phyloP scores from a whole-genome alignment of 495 filamentous ascomycete species.

The Friedmanniomyces endolithicus region DNA sequence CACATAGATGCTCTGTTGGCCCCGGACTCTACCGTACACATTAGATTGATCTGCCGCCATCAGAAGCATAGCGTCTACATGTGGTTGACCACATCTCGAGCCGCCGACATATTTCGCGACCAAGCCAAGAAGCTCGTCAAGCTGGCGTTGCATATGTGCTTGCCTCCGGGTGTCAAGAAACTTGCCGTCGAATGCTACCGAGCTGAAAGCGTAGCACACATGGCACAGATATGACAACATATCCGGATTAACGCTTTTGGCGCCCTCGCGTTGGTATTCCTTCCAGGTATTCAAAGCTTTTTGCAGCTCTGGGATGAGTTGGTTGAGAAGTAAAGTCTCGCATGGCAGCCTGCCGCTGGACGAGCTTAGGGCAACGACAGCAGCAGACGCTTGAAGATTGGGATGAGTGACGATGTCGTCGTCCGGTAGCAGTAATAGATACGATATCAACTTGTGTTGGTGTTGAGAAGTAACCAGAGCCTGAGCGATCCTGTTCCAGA shows the following conservation, averaged over 20 bases:
- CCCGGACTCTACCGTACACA: not conserved
- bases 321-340: constrained; percentile 24
- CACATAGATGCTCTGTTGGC: not conserved
- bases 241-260: constrained; percentile 25
- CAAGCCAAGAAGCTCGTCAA: constrained; percentile 16
- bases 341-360: not conserved
- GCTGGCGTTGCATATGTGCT: constrained; percentile 13
- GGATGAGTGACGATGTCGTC: not conserved
- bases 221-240: constrained; percentile 26
- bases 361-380: too few relatives aligned
- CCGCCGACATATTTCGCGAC: constrained; percentile 22
- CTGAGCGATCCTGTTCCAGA: constrained; percentile 31
- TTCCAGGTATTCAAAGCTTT: constrained; percentile 21
- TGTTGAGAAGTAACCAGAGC: constrained; percentile 24
- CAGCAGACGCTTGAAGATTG: not conserved
- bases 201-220: constrained; percentile 21
- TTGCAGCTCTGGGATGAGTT: constrained; percentile 20
- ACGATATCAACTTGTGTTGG: constrained; percentile 26
- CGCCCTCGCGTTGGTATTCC: constrained; percentile 15
- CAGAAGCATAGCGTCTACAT: not conserved
- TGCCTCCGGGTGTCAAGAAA: constrained; percentile 19
- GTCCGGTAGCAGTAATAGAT: constrained; percentile 30
- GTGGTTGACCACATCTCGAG: constrained; percentile 12
- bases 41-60: not conserved
- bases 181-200: constrained; percentile 9